Base-by-base conservation (phyloP, 2,329 filamentous ascomycete species). In the Sclerotiophoma versabilis region DNA sequence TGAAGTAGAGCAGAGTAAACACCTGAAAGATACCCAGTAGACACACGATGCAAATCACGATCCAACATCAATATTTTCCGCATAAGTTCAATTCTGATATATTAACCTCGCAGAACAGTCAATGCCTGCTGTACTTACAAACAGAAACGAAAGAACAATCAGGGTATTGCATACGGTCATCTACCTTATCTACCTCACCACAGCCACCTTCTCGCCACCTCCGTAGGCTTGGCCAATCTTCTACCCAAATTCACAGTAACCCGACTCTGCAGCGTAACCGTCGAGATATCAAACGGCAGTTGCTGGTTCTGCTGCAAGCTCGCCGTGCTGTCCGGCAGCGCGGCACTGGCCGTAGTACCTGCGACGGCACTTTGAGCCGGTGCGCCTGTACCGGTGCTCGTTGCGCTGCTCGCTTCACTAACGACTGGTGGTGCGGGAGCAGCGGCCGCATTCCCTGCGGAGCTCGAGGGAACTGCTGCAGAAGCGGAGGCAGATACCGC, bases 261-360 rank as follows among this genome's bases (percentile, higher is more conserved):
- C 5, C 65, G 64, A 34, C 66, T 72, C 57, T 74, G 69, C 58
- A 76, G 57, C 26, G 42, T 30, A 26, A 75, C 58, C 5, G 69
- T 75, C 26, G 64, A 66, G 51, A 76, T 71, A 41, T 76, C 66
- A 30, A 76, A 75, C 2, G 72, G 70, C 17, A 70, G 42, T 3
- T 45, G 46, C 17, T 55, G 54, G 19, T 64, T 65, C 25, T 62
- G 45, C 53, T 60, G 59, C 19, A 57, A 44, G 20, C 54, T 30
- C 10, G 59, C 59, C n/a, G 58, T 49, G 22, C 45, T 49, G 45
- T 45, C 38, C 39, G 51, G 51, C 45, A 49, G 51, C 39, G 39
- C 39, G 39, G 57, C 41, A 15, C 32, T 30, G 17, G 57, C 43
- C 9, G 60, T 56, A 10, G 54, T 39, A 11, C 56, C 63, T 14